Evolutionary conservation across 129 eudicot genomes (phyloP), one percentile per base, ranked within the genome.

Genomic region (Erigeron canadensis): DNA sequence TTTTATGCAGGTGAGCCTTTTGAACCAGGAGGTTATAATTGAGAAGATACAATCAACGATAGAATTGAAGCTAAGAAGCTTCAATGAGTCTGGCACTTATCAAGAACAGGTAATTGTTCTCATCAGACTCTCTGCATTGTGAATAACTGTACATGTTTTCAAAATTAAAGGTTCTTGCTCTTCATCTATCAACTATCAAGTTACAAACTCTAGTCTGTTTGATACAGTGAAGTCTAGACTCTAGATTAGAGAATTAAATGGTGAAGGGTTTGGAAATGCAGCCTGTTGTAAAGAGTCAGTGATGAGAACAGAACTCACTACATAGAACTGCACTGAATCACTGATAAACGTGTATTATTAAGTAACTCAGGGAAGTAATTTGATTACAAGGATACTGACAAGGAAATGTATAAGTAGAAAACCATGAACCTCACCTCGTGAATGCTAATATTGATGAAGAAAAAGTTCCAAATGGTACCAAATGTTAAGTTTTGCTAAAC

Each of bases 11-110:
- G 97, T 95, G 54, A 95, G 97, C 84, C 97, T 95, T 81, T 81
- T 95, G 86, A 95, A 90, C 81, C 99, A 95, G 82, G 99, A 95
- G 77, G 72, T 81, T 75, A 84, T 95, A 62, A 85, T 95, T 81
- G 96, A 95, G 80, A 95, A 77, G 91, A 90, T 95, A 88, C 99
- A 95, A 75, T 77, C 94, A 66, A 81, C 71, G 57, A 82, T 95
- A 79, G 99, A 90, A 79, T 77, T 78, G 81, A 89, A 83, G 84
- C 74, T 95, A 71, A 86, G 91, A 79, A 88, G 82, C 76, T 84
- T 89, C 48, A 90, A 88, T 66, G 99, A 88, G 76, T 78, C 87
- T 19, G 81, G 94, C 81, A 88, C 82, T 54, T 95, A 88, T 79
- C 89, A 86, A 64, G 99, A 88, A 75, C 94, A 90, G 91, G 99